Evolutionary conservation across 345 rosid genomes (phyloP).

Genomic region (Moringa oleifera): DNA sequence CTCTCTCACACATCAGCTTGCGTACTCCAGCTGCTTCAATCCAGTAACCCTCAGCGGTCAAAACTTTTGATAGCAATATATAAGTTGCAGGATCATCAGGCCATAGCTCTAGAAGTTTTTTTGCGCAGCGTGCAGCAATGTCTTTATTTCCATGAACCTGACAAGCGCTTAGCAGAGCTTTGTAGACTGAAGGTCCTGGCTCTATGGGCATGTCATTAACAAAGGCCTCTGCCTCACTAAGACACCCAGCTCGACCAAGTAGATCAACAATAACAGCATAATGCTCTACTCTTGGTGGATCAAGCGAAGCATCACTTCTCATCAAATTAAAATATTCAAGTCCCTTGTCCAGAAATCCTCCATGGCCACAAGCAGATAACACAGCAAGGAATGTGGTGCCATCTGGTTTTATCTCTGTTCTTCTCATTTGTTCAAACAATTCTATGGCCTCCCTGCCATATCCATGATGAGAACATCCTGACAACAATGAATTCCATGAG

Average conservation of each 20-base stretch:
- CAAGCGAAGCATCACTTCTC: constrained; percentile 9
- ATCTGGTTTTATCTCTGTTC: constrained; percentile 23
- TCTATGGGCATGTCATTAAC: constrained; percentile 19
- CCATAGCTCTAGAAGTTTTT: constrained; percentile 27
- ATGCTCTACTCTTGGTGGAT: constrained; percentile 29
- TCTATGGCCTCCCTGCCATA: constrained; percentile 25
- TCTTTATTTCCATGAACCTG: constrained; percentile 33
- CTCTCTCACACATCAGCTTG: constrained; percentile 24
- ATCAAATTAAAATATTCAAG: constrained; percentile 29
- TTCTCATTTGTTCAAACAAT: constrained; percentile 32
- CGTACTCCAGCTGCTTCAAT: constrained; percentile 22
- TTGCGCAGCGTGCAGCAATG: constrained; percentile 25
- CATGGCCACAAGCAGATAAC: constrained; percentile 37
- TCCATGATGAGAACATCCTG: constrained; percentile 30
- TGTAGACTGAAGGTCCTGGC: constrained; percentile 29
- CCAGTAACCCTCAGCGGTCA: constrained; percentile 20
- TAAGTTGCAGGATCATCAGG: constrained; percentile 34
- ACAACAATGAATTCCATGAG: constrained; percentile 37
- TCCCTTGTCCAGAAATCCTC: constrained; percentile 32
- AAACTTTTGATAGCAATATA: constrained; percentile 26
- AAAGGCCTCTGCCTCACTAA: constrained; percentile 31
- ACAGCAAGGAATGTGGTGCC: constrained; percentile 31
- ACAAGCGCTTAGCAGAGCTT: constrained; percentile 35
- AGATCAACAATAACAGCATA: constrained; percentile 31
- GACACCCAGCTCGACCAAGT: constrained; percentile 35